Conservation (phyloP, 2,329 filamentous ascomycete species). For the Trichothecium sympodiale region DNA sequence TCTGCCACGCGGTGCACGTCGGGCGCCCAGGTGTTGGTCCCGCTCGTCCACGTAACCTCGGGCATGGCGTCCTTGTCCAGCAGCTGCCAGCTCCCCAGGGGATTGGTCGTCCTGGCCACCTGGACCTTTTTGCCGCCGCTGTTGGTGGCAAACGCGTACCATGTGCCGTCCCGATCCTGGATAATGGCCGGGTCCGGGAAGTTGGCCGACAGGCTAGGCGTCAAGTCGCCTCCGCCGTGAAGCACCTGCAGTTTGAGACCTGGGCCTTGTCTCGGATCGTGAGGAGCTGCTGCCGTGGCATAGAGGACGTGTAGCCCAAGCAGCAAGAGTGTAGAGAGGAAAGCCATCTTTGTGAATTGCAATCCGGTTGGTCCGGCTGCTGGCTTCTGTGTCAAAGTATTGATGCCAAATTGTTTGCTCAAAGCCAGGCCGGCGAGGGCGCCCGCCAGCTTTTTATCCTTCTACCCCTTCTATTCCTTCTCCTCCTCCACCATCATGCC, state of each 20-base stretch:
- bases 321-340: too few relatives aligned
- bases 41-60: slow-evolving; percentile 40
- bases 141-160: slow-evolving; percentile 48
- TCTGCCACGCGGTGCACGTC: slow-evolving; percentile 39
- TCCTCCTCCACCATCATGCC: too few relatives aligned
- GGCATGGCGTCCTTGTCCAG: slow-evolving; percentile 45
- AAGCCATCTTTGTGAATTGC: too few relatives aligned
- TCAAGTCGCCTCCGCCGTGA: background rate
- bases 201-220: slow-evolving; percentile 17
- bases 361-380: too few relatives aligned
- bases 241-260: background rate
- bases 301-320: background rate
- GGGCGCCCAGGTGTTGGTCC: slow-evolving; percentile 48
- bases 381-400: too few relatives aligned
- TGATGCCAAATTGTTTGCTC: too few relatives aligned
- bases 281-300: background rate
- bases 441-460: too few relatives aligned
- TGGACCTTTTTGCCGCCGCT: slow-evolving; percentile 40
- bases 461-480: too few relatives aligned
- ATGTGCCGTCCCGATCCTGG: slow-evolving; percentile 31
- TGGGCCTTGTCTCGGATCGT: background rate
- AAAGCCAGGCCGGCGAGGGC: too few relatives aligned
- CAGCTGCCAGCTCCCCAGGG: slow-evolving; percentile 26
- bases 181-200: slow-evolving; percentile 47
- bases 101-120: slow-evolving; percentile 28